phyloP scores from a whole-genome alignment of 2,329 filamentous ascomycete genomes.

The Bipolaris oryzae region DNA sequence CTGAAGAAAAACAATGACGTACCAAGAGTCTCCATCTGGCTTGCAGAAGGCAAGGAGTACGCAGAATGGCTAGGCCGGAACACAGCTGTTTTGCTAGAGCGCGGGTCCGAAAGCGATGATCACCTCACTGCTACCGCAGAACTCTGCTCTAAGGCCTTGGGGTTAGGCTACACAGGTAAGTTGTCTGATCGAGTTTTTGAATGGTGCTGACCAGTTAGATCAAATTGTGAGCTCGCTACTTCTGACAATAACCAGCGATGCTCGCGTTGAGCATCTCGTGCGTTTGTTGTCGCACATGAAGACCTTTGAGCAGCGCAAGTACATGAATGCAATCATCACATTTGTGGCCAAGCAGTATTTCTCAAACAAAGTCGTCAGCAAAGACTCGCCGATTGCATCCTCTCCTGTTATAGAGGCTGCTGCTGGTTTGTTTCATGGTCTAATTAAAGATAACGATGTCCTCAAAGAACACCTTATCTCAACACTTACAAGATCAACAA shows the following conservation, averaged over 20 bases:
- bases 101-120: slow-evolving; percentile 46
- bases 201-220: slow-evolving; percentile 26
- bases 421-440: slow-evolving; percentile 28
- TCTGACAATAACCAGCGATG: slow-evolving; percentile 18
- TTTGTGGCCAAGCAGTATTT: slow-evolving; percentile 34
- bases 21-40: slow-evolving; percentile 58
- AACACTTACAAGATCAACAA: slow-evolving; percentile 49
- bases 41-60: slow-evolving; percentile 69
- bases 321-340: slow-evolving; percentile 44
- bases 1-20: slow-evolving; percentile 45
- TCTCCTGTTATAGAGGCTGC: slow-evolving; percentile 32
- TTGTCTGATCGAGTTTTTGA: neutral
- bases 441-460: slow-evolving; percentile 36
- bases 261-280: slow-evolving; percentile 31
- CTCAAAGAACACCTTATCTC: slow-evolving; percentile 41
- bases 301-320: slow-evolving; percentile 56
- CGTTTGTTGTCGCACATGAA: slow-evolving; percentile 53
- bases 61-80: slow-evolving; percentile 73
- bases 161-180: slow-evolving; percentile 71
- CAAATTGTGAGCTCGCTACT: slow-evolving; percentile 28
- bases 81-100: slow-evolving; percentile 59
- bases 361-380: slow-evolving; percentile 9
- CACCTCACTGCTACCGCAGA: slow-evolving; percentile 40
- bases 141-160: slow-evolving; percentile 65
- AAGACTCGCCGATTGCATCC: slow-evolving; percentile 18